Conservation (phyloP, 2,329 filamentous ascomycete genomes). For the Exutisphaerella laricina region DNA sequence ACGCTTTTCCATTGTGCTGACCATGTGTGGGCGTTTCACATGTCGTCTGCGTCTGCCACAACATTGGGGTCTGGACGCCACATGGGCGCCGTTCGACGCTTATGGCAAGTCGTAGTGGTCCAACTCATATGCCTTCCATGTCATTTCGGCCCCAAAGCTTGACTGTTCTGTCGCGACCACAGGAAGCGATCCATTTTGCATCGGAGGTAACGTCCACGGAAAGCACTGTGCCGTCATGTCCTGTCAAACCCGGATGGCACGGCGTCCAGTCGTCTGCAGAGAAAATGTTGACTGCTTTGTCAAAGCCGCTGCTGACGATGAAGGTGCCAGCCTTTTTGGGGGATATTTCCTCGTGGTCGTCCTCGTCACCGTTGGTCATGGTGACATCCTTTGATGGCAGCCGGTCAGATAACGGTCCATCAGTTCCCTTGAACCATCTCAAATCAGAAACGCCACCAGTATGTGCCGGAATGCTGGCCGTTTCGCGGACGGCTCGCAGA, state of each 20-base stretch:
- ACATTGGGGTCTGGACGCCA: no score
- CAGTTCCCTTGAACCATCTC: conserved; percentile 84
- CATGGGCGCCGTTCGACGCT: no score
- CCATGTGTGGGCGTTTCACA: no score
- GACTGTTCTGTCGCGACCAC: conserved; percentile 88
- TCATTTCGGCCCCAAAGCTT: conserved; percentile 94
- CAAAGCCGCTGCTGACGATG: conserved; percentile 84
- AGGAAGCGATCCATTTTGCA: conserved; percentile 87
- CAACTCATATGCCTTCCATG: conserved; percentile 46
- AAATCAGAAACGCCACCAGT: conserved; percentile 87
- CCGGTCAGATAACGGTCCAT: conserved; percentile 62
- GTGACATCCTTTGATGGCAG: conserved; percentile 45
- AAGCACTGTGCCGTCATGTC: conserved; percentile 86
- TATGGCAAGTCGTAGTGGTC: no score
- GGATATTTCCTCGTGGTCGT: conserved; percentile 13
- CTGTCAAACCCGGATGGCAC: conserved; percentile 71
- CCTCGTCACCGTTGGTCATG: conserved; percentile 20
- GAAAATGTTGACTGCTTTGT: conserved; percentile 92
- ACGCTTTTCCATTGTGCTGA: no score
- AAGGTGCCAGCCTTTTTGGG: conserved; percentile 90
- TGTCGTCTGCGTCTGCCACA: no score
- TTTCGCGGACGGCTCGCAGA: conserved; percentile 76
- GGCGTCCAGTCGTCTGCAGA: conserved; percentile 94
- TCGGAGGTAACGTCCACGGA: conserved; percentile 84
- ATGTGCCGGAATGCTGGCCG: conserved; percentile 84